Evolutionary conservation across 1,284 basidiomycete species (phyloP), one percentile per base, ranked within the genome.

Genomic region (Fistulinella cinereoalba): DNA sequence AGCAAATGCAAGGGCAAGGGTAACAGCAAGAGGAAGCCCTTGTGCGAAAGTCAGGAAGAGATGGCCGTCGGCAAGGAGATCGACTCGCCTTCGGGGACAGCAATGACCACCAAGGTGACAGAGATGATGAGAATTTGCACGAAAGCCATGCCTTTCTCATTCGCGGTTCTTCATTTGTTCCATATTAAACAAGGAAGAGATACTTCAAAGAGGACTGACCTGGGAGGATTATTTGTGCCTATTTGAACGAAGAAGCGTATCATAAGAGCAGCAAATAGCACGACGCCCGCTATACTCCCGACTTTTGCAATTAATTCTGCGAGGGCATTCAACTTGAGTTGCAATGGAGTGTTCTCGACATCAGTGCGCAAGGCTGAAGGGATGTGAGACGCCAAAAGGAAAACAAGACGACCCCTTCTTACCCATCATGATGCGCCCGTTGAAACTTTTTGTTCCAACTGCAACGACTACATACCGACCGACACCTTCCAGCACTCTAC

Each of bases 391-490:
- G 41, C 46, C 37, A 33, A 49, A 37, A 46, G n/a, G 4, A 47
- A 21, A n/a, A 19, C 11, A 21, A 16, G 13, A 24, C 22, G 38
- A 41, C 44, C 24, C 37, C n/a, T 12, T 41, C 83, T 40, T 60
- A 93, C 91, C 86, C 84, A 94, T 94, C 88, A 96, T 92, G 61
- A 96, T 93, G 41, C 93, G 84, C 46, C 96, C 96, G 66, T 97
- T 93, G 74, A 97, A 98, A 56, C 87, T 92, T 70, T 85, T 90
- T 10, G 81, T 81, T 22, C 97, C 96, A 46, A 99, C 92, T 8
- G 93, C 85, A 47, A 94, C 89, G 52, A 97, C 85, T 43, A 98
- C 84, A 63, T 97, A 99, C 56, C 78, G 79, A 19, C 96, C 97
- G 33, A 97, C 88, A 51, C 97, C 97, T 70, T 99, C 97, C 29